Evolutionary conservation across 805 yeast species (phyloP), one percentile per base, ranked within the genome.

Genomic region (Scheffersomyces lignosus): DNA sequence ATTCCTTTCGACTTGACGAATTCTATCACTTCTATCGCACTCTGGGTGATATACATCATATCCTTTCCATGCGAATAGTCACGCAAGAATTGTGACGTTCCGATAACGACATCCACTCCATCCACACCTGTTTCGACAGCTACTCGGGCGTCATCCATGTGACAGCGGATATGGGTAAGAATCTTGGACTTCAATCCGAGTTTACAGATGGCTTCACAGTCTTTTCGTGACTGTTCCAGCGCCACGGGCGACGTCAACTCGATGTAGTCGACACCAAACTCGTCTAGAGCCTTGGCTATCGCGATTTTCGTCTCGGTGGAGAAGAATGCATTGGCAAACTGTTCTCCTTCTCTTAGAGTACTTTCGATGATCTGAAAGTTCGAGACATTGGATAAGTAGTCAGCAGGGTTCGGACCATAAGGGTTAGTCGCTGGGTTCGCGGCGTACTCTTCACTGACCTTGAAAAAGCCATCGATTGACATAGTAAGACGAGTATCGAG

Each of bases 101-200:
- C 98, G 65, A 91, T 91, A 42, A 91, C 97, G 40, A 91, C 96
- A 70, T 93, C 97, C 45, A 91, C 98, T 69, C 98, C 99, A 62
- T 93, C 98, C 36, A 93, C 99, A 62, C 99, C 98, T 27, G 98
- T 91, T 58, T 87, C 93, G 32, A 91, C 99, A 4, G 99, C 99
- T 42, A 93, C 87, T 54, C 83, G 78, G 39, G 98, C 99, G 58
- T 93, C 99, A 66, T 91, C 98, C 97, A 91, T 91, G 70, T 91
- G 97, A 70, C 99, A 91, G 68, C 98, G 81, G 51, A 93, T 93
- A 65, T 91, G 98, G 33, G 99, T 91, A 51, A 91, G 78, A 47
- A 93, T 88, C 73, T 93, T 91, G 47, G 97, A 91, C 71, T 86
- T 88, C 63, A 91, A 80, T 8, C 98, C 98, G 51, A 93, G 77